Evolutionary conservation across 352 stramenopile genomes (phyloP), one percentile per base, ranked within the genome.

Genomic region (Peronospora destructor): DNA sequence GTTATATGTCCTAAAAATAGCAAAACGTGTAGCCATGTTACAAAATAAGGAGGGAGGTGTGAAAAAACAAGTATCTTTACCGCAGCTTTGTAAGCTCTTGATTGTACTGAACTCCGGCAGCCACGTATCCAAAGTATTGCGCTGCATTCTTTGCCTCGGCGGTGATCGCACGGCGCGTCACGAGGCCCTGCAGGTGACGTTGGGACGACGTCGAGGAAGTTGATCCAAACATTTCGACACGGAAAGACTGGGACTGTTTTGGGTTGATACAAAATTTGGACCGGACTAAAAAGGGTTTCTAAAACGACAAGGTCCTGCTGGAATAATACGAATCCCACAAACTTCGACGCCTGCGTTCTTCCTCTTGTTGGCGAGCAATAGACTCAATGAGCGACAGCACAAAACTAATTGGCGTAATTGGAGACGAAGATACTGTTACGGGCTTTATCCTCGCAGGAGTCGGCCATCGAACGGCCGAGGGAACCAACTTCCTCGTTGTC

Each of bases 401-500:
- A 38, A 95, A 95, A 74, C 64, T 95, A 7, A 77, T 95, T 40
- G 83, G 66, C 16, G 84, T 95, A 48, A 95, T 95, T 45, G 84
- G 84, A 45, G 84, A 95, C 61, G 84, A 98, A 85, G 95, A 99
- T 67, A 99, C 95, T 7, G 95, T 99, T 45, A 98, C 94, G 49
- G 95, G 95, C 30, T 99, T 99, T 73, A 90, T 99, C 46, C 86
- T 99, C 25, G 95, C 95, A 28, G 95, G 95, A 45, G 70, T 98
- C 23, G 95, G 95, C 39, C 94, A 99, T 63, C 84, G 95, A 53
- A 98, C 91, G 30, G 85, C 92, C 30, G 76, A 98, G 52, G 90
- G 86, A 29, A 91, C 84, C 51, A 99, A 99, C 76, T 99, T 98
- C 59, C 83, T 99, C 28, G 94, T 98, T 47, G 95, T 98, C 36